These are phyloP conservation scores for Vigna unguiculata DNA, from an alignment of 306 rosid genomes.

Conservation along the genomic window DNA sequence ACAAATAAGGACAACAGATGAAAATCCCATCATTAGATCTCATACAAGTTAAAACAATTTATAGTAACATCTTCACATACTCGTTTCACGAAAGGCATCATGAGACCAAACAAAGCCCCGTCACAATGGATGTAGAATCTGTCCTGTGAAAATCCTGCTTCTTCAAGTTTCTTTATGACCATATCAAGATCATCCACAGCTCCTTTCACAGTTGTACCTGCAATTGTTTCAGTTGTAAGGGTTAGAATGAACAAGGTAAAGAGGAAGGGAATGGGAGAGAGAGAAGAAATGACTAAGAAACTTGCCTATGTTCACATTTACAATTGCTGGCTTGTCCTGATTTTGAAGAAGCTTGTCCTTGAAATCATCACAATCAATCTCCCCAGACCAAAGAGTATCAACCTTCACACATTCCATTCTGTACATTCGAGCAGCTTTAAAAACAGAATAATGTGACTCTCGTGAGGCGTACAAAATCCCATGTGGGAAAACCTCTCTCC, in stretches of 20 bases:
- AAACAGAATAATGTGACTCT: slow-evolving; percentile 59
- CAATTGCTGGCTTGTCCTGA: slow-evolving; percentile 67
- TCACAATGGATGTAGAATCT: slow-evolving; percentile 65
- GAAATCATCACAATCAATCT: slow-evolving; percentile 67
- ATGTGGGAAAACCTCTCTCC: slow-evolving; percentile 68
- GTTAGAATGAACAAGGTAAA: slow-evolving; percentile 28
- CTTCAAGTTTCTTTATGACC: slow-evolving; percentile 63
- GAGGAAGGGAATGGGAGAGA: not conserved
- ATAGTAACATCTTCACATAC: slow-evolving; percentile 45
- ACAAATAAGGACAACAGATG: slow-evolving; percentile 15
- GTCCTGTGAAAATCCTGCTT: slow-evolving; percentile 60
- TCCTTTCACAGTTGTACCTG: slow-evolving; percentile 71
- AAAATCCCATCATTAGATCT: slow-evolving; percentile 24
- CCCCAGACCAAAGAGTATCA: slow-evolving; percentile 57
- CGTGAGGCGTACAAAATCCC: slow-evolving; percentile 64
- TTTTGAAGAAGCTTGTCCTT: slow-evolving; percentile 54
- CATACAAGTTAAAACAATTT: slow-evolving; percentile 1
- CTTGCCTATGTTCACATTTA: slow-evolving; percentile 63
- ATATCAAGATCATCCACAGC: slow-evolving; percentile 72
- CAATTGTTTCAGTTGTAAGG: slow-evolving; percentile 17
- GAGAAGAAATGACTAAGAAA: slow-evolving; percentile 26
- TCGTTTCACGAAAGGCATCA: slow-evolving; percentile 70
- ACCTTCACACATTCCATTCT: slow-evolving; percentile 62
- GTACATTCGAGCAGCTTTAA: slow-evolving; percentile 66
- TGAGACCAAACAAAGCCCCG: slow-evolving; percentile 71